A percentile compares a stretch with the other conserved stretches of the same genome.
Evolutionary conservation across 768 basidiomycete genomes (phyloP).

Genomic region (Leccinum incarnatum): DNA sequence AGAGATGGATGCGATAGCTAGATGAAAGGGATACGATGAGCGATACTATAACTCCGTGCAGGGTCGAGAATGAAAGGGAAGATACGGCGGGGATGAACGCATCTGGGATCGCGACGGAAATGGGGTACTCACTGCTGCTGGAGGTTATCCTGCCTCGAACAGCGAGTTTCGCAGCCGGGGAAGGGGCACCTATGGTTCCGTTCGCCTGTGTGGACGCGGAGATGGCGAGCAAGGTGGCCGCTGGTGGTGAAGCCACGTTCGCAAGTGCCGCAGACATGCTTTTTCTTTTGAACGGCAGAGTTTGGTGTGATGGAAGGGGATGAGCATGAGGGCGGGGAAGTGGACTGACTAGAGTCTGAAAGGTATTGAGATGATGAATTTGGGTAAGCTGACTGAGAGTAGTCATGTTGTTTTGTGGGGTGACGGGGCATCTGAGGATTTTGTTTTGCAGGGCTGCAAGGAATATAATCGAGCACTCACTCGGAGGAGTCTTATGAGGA

Average conservation of each 20-base stretch:
- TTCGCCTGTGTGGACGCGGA: constrained; percentile 89
- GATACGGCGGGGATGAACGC: neutral
- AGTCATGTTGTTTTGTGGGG: constrained; percentile 30
- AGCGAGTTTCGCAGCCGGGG: constrained; percentile 91
- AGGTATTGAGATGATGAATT: constrained; percentile 18
- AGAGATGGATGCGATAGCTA: constrained; percentile 80
- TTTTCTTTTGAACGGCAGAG: constrained; percentile 26
- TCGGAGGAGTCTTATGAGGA: constrained; percentile 34
- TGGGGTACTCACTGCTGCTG: constrained; percentile 34
- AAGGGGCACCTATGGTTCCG: constrained; percentile 92
- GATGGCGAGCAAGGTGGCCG: constrained; percentile 84
- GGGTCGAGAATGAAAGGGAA: constrained; percentile 13
- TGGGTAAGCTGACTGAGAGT: constrained; percentile 16
- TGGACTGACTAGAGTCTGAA: constrained; percentile 27
- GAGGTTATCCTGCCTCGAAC: constrained; percentile 88
- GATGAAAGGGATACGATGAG: constrained; percentile 8
- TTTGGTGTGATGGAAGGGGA: neutral
- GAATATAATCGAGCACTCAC: constrained; percentile 20
- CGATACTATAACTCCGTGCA: constrained; percentile 10
- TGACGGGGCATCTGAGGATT: constrained; percentile 29
- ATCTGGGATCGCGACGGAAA: constrained; percentile 1
- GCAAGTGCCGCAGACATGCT: constrained; percentile 70
- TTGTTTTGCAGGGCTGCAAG: constrained; percentile 29
- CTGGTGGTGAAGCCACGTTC: constrained; percentile 81
- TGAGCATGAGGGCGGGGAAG: constrained; percentile 11